A percentile compares a stretch with the other conserved stretches of the same genome.
phyloP scores from a whole-genome alignment of 1,284 basidiomycete genomes.

The Macrocybe sp. region DNA sequence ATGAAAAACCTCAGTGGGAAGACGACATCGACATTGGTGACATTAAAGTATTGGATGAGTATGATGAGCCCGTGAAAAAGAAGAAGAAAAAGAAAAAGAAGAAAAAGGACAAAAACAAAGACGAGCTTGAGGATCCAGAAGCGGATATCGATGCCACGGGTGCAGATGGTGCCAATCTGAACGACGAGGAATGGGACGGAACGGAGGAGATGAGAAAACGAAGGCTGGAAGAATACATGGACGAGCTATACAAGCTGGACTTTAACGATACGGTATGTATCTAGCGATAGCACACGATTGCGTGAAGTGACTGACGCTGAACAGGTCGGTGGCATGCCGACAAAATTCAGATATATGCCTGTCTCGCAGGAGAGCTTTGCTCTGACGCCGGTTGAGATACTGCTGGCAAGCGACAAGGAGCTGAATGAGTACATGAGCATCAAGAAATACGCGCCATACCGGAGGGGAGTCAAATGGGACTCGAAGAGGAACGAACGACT shows the following conservation, averaged over 20 bases:
- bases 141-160: conserved; percentile 73
- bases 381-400: conserved; percentile 83
- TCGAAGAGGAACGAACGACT: conserved; percentile 63
- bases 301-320: conserved; percentile 4
- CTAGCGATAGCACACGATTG: conserved; percentile 7
- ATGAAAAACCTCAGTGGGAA: conserved; percentile 80
- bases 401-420: conserved; percentile 90
- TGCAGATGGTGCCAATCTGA: conserved; percentile 49
- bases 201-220: conserved; percentile 83
- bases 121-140: conserved; percentile 39
- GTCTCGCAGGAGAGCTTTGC: conserved; percentile 68
- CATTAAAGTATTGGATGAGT: conserved; percentile 38
- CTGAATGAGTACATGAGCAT: conserved; percentile 88
- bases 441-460: conserved; percentile 90
- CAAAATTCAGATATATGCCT: conserved; percentile 89
- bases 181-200: conserved; percentile 73
- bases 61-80: conserved; percentile 35
- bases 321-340: conserved; percentile 88
- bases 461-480: conserved; percentile 61
- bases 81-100: conserved; percentile 51
- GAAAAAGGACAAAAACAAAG: conserved; percentile 37
- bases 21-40: conserved; percentile 83
- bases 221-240: conserved; percentile 83
- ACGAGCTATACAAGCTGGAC: conserved; percentile 85
- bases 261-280: conserved; percentile 90